Evolutionary conservation across 2,329 filamentous ascomycete genomes (phyloP), one percentile per base, ranked within the genome.

Genomic region (Neopestalotiopsis sp.): DNA sequence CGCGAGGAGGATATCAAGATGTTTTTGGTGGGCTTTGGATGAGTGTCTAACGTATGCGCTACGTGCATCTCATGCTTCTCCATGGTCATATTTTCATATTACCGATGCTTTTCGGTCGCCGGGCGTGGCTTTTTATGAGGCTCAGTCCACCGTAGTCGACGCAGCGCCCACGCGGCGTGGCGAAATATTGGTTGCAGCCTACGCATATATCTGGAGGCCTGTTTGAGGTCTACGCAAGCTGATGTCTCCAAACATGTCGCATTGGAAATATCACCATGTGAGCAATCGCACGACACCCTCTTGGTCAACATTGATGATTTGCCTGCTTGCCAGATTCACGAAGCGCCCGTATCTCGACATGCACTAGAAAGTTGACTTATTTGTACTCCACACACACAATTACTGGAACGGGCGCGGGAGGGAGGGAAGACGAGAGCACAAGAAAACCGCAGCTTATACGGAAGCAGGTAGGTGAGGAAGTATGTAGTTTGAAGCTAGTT

Each of bases 111-210:
- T 9, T 52, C 45, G n/a, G 45, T 52, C 62, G 63, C n/a, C 30
- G 30, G n/a, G 49, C 63, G 63, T 66, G 42, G 63, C 63, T 66
- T 66, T 61, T 65, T 65, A 66, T 66, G 63, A 66, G 63, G 63
- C 63, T 66, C 63, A 49, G 20, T 57, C 32, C n/a, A 57, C 32
- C n/a, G 38, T 30, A 34, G 49, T 24, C 28, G 20, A 34, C 32
- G 24, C 34, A n/a, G 28, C 63, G 45, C 42, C 63, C 63, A 45
- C 45, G 63, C 38, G 63, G 63, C 45, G 63, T 57, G 63, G 63
- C 63, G n/a, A 40, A 57, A 45, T 32, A 38, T 56, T 56, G 20
- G 30, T 66, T 13, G 63, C 42, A 66, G 63, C 63, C 63, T 66
- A 30, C 10, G 20, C n/a, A 64, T 32, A 64, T 32, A 28, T 49